Evolutionary conservation across 495 filamentous ascomycete species (phyloP), one percentile per base, ranked within the genome.

Genomic region (Hyphodiscus hymeniophilus): DNA sequence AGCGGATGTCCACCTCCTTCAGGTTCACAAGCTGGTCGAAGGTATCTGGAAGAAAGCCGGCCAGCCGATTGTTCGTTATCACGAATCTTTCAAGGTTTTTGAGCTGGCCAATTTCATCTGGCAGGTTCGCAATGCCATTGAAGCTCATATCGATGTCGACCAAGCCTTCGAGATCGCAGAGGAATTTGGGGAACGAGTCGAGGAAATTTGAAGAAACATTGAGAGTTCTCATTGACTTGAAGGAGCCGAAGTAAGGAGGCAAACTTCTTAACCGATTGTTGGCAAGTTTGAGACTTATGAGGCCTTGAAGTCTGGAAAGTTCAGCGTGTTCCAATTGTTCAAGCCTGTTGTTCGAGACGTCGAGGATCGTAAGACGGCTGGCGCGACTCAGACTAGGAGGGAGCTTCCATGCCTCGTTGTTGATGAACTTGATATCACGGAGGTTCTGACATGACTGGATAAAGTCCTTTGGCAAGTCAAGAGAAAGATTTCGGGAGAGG

Each of bases 71-170:
- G 66, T 97, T 99, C 0, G 92, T 96, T 58, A 94, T 89, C 71
- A 88, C 90, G 31, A 99, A 75, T 38, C 89, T 80, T 64, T 97
- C 94, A 35, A 99, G 69, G 24, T 76, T 81, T 11, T 67, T 76
- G 46, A 99, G 66, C 43, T 78, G 75, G 7, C 89, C 88, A 54
- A 99, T 82, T 42, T 84, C 77, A 24, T 77, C 68, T 0, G 89
- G 89, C 22, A 97, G 66, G 50, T 60, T 72, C 33, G 75, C 71
- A 42, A 99, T 95, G 12, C 78, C 75, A 58, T 99, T 99, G 75
- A 99, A 99, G 59, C 90, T 96, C 59, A 99, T 78, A 56, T 99
- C 94, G 13, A 99, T 78, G 60, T 99, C 91, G 26, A 94, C 85
- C 22, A 99, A 68, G 26, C 81, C 85, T 55, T 78, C 81, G 18